Evolutionary conservation across 2,329 filamentous ascomycete genomes (phyloP).

Genomic region (Colletotrichum neosansevieriae): DNA sequence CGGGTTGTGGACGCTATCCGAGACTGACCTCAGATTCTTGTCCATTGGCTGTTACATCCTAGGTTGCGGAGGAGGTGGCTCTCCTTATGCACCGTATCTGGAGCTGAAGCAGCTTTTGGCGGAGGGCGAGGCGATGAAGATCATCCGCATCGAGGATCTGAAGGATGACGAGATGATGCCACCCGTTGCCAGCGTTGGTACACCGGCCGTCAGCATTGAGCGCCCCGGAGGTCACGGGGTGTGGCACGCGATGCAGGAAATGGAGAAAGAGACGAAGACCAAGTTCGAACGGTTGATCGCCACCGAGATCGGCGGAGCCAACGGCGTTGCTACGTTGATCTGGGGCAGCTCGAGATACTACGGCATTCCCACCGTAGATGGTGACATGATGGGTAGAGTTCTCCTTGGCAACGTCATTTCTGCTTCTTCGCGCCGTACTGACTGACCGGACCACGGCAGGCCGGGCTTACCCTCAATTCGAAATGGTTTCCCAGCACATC

Average conservation of each 20-base stretch:
- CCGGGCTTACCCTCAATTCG: slow-evolving; percentile 46
- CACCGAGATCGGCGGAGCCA: slow-evolving; percentile 63
- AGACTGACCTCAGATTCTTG: slow-evolving; percentile 43
- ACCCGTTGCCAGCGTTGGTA: slow-evolving; percentile 42
- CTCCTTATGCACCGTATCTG: slow-evolving; percentile 43
- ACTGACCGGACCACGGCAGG: slow-evolving; percentile 31
- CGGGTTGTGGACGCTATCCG: slow-evolving; percentile 42
- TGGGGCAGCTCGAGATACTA: slow-evolving; percentile 53
- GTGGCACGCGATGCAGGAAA: slow-evolving; percentile 36
- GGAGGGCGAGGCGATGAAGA: slow-evolving; percentile 41
- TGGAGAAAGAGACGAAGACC: slow-evolving; percentile 29
- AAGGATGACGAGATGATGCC: slow-evolving; percentile 42
- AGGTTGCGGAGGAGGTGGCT: slow-evolving; percentile 44
- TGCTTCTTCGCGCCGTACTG: slow-evolving; percentile 41
- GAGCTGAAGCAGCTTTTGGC: slow-evolving; percentile 40
- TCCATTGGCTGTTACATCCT: slow-evolving; percentile 45
- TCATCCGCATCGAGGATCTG: slow-evolving; percentile 42
- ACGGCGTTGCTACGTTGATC: slow-evolving; percentile 58
- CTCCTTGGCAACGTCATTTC: slow-evolving; percentile 39
- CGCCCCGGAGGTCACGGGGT: slow-evolving; percentile 40
- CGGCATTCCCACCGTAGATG: slow-evolving; percentile 51
- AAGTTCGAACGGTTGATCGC: slow-evolving; percentile 40
- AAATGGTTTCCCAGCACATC: slow-evolving; percentile 47
- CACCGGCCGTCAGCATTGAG: slow-evolving; percentile 43
- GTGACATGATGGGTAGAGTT: slow-evolving; percentile 52